These are phyloP conservation scores for Zygosaccharomyces bailii DNA, from an alignment of 805 yeast genomes.

Conservation along the genomic window DNA sequence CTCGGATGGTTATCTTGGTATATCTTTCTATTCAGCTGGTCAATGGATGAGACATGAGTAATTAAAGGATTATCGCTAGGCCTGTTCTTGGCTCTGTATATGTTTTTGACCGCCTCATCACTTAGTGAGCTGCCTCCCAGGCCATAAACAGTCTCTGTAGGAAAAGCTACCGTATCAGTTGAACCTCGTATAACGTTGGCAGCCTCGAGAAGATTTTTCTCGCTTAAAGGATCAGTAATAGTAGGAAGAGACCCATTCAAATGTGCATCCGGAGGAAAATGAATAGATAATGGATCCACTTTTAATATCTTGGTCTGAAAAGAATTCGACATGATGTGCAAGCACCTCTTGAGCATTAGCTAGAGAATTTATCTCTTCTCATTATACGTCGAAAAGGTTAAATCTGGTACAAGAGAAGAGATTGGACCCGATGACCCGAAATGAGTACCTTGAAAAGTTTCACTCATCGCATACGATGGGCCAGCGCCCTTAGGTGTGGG, in stretches of 20 bases:
- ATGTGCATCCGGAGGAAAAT: constrained; percentile 40
- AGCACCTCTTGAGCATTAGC: constrained; percentile 3
- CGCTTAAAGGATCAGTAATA: constrained; percentile 52
- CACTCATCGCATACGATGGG: constrained; percentile 14
- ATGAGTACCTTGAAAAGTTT: constrained; percentile 11
- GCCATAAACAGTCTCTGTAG: constrained; percentile 97
- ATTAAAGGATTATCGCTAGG: constrained; percentile 96
- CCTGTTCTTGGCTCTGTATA: constrained; percentile 84
- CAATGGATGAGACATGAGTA: constrained; percentile 76
- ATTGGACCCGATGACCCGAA: too few relatives aligned
- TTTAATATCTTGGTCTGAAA: constrained; percentile 46
- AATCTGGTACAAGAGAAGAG: background rate
- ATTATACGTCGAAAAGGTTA: too few relatives aligned
- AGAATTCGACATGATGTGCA: constrained; percentile 2
- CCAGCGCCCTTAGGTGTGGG: background rate
- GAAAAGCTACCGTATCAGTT: constrained; percentile 77
- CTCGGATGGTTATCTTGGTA: constrained; percentile 34
- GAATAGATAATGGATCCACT: constrained; percentile 52
- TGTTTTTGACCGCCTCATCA: constrained; percentile 68
- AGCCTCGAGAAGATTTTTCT: constrained; percentile 52
- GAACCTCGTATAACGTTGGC: constrained; percentile 50
- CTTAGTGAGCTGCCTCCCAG: constrained; percentile 82
- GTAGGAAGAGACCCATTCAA: constrained; percentile 41
- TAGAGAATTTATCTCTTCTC: background rate
- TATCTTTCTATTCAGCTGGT: constrained; percentile 63